These are phyloP conservation scores for Hemileccinum impolitum DNA, from an alignment of 768 basidiomycete species.

Conservation along the genomic window DNA sequence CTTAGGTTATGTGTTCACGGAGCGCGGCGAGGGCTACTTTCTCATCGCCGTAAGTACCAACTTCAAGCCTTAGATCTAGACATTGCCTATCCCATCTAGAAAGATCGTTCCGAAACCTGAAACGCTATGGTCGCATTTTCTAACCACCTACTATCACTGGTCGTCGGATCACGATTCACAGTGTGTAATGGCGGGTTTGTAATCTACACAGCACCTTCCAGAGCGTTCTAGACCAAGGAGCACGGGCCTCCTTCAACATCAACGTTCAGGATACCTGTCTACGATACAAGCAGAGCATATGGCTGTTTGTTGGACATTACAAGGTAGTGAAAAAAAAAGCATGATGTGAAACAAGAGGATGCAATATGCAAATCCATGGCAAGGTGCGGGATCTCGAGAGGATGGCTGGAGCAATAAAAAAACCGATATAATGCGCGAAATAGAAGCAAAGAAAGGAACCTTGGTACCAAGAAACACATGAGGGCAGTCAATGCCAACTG, in stretches of 20 bases:
- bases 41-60: too few relatives aligned
- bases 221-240: neutral
- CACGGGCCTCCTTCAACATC: constrained; percentile 1
- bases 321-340: constrained; percentile 10
- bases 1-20: too few relatives aligned
- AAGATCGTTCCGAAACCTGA: too few relatives aligned
- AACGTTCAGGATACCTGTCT: constrained; percentile 14
- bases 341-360: constrained; percentile 18
- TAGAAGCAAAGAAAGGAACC: constrained; percentile 9
- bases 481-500: constrained; percentile 29
- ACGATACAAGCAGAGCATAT: constrained; percentile 30
- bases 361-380: constrained; percentile 30
- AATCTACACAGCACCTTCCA: neutral
- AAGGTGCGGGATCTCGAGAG: constrained; percentile 12
- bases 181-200: too few relatives aligned
- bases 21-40: too few relatives aligned
- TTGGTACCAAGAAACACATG: constrained; percentile 24
- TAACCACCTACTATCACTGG: too few relatives aligned
- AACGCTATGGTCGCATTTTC: too few relatives aligned
- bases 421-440: constrained; percentile 15
- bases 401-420: constrained; percentile 16
- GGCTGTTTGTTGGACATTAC: constrained; percentile 22
- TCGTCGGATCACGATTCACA: too few relatives aligned
- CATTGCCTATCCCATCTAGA: too few relatives aligned
- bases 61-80: too few relatives aligned